Evolutionary conservation across 257 asterid genomes (phyloP).

Genomic region (Scutellaria barbata): DNA sequence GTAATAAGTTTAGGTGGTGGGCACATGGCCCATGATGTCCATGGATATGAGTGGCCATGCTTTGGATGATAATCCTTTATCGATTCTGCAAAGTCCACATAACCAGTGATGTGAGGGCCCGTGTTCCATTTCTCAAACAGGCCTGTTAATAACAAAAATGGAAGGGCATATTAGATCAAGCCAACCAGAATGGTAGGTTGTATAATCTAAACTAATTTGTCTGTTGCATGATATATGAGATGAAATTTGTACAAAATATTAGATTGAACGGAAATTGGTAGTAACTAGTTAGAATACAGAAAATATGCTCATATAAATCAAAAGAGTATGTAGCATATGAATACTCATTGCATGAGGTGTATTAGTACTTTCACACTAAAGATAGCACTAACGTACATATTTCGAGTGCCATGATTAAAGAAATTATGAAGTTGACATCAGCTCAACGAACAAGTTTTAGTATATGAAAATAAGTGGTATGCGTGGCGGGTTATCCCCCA

Average conservation of each 20-base stretch:
- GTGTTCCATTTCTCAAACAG: conserved; percentile 82
- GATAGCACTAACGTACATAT: background rate
- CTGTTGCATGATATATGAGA: background rate
- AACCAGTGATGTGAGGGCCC: conserved; percentile 90
- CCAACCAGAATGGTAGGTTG: conserved; percentile 2
- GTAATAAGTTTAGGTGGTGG: conserved; percentile 59
- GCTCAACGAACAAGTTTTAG: background rate
- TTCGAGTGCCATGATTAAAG: background rate
- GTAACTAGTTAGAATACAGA: background rate
- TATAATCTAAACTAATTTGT: background rate
- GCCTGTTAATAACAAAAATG: conserved; percentile 51
- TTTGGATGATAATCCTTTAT: conserved; percentile 81
- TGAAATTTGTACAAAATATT: background rate
- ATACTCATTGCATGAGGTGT: background rate
- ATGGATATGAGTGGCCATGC: conserved; percentile 85
- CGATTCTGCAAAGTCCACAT: conserved; percentile 87
- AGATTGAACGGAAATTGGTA: background rate
- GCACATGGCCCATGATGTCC: conserved; percentile 83
- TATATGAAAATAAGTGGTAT: background rate
- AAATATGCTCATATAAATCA: background rate
- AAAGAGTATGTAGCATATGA: background rate
- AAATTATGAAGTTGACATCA: background rate
- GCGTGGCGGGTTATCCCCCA: background rate
- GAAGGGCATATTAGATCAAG: conserved; percentile 23
- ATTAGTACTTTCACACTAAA: background rate